Evolutionary conservation across 2,329 filamentous ascomycete species (phyloP).

Genomic region (Penicillium capsulatum): DNA sequence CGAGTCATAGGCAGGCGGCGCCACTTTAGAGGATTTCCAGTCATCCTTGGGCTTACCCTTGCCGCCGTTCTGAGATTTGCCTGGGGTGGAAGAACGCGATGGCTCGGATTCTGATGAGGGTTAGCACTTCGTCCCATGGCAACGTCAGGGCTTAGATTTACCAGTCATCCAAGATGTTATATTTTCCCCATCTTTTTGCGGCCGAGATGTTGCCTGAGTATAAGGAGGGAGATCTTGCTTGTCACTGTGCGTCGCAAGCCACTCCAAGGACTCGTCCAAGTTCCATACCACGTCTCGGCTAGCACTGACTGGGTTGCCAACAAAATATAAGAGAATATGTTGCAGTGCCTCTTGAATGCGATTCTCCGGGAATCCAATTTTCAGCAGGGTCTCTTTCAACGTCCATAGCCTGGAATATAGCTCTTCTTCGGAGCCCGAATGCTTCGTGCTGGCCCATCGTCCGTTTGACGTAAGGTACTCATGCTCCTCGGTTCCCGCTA

Average conservation of each 20-base stretch:
- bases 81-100: constrained; percentile 26
- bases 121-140: constrained; percentile 24
- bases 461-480: constrained; percentile 33
- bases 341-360: constrained; percentile 62
- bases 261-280: constrained; percentile 81
- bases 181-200: constrained; percentile 29
- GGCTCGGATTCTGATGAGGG: constrained; percentile 28
- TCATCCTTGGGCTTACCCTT: constrained; percentile 26
- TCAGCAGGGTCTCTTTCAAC: constrained; percentile 66
- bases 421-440: constrained; percentile 65
- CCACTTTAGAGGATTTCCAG: constrained; percentile 24
- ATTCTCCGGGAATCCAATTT: constrained; percentile 63
- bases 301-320: constrained; percentile 52
- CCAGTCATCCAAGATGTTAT: constrained; percentile 37
- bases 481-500: constrained; percentile 46
- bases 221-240: constrained; percentile 69
- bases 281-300: constrained; percentile 73
- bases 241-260: constrained; percentile 75
- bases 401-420: constrained; percentile 78
- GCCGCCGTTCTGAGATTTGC: constrained; percentile 20
- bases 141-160: constrained; percentile 21
- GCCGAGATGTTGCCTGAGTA: constrained; percentile 44
- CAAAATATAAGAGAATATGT: constrained; percentile 63
- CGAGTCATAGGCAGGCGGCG: constrained; percentile 33
- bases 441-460: constrained; percentile 30